Conservation (phyloP, 2,329 filamentous ascomycete species). For the Geosmithia putterillii region DNA sequence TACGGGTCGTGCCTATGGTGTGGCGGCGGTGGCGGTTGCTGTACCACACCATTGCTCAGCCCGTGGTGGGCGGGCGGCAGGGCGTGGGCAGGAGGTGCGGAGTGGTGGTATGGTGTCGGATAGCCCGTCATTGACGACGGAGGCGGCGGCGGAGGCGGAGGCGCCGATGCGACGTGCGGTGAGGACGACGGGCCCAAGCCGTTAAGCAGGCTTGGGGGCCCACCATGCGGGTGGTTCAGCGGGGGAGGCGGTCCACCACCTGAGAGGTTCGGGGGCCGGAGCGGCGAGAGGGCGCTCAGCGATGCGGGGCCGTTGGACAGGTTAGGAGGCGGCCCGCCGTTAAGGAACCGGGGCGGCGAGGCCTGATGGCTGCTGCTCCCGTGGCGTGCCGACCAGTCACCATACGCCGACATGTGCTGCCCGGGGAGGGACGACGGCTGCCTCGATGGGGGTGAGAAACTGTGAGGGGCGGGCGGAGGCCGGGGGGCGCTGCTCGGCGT, state of each 20-base stretch:
- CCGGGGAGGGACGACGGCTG: not conserved
- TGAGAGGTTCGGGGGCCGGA: conserved; percentile 35
- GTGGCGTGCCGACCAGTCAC: conserved; percentile 36
- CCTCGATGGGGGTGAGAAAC: not conserved
- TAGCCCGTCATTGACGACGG: conserved; percentile 11
- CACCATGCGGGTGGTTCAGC: conserved; percentile 22
- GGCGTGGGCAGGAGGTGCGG: conserved; percentile 7
- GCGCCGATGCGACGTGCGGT: conserved; percentile 31
- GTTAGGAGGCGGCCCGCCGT: conserved; percentile 29
- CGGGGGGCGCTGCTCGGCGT: not conserved
- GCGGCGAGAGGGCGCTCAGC: conserved; percentile 26
- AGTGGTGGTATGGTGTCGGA: conserved; percentile 8
- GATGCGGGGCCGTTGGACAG: conserved; percentile 13
- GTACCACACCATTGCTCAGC: conserved; percentile 19
- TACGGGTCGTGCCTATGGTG: conserved; percentile 19
- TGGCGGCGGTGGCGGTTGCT: too few relatives aligned
- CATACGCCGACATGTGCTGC: conserved; percentile 10
- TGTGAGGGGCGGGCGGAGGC: not conserved
- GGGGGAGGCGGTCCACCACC: conserved; percentile 26
- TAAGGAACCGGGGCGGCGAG: conserved; percentile 34
- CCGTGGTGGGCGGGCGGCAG: conserved; percentile 9
- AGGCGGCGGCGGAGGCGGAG: conserved; percentile 27
- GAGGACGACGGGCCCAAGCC: conserved; percentile 29
- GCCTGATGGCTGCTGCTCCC: conserved; percentile 37
- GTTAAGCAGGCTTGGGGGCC: conserved; percentile 21